Percentiles rank a stretch among this genome's conserved stretches.
Evolutionary conservation across 768 basidiomycete species (phyloP).

Genomic region (Neoboletus subvelutipes): DNA sequence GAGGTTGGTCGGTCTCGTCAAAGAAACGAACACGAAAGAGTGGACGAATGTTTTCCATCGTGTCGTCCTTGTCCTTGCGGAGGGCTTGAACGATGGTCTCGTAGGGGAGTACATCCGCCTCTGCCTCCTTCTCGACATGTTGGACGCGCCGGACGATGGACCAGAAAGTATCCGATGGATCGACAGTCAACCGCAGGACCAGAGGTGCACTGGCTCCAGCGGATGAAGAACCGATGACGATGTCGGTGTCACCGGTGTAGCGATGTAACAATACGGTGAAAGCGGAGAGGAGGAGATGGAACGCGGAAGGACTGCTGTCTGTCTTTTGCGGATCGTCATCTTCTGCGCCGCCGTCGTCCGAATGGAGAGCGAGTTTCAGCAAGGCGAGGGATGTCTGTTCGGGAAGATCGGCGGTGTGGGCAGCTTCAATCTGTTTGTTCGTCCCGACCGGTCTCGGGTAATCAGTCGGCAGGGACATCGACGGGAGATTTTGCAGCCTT

Average conservation of each 20-base stretch:
- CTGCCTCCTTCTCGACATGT: slow-evolving; percentile 79
- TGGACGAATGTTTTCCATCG: slow-evolving; percentile 48
- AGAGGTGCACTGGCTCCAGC: slow-evolving; percentile 74
- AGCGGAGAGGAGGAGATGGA: slow-evolving; percentile 89
- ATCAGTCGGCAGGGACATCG: slow-evolving; percentile 92
- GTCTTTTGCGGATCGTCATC: slow-evolving; percentile 47
- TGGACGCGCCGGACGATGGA: slow-evolving; percentile 84
- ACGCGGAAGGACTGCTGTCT: slow-evolving; percentile 66
- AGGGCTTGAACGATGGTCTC: slow-evolving; percentile 71
- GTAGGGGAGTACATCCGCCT: slow-evolving; percentile 78
- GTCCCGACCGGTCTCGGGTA: slow-evolving; percentile 81
- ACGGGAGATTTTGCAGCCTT: slow-evolving; percentile 78
- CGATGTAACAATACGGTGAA: slow-evolving; percentile 90
- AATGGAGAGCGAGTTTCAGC: slow-evolving; percentile 77
- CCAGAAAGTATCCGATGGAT: slow-evolving; percentile 88
- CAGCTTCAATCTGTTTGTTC: slow-evolving; percentile 82
- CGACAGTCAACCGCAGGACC: slow-evolving; percentile 78
- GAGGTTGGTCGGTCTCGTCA: slow-evolving; percentile 79
- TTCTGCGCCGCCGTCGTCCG: slow-evolving; percentile 49
- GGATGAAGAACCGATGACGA: slow-evolving; percentile 88
- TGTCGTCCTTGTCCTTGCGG: slow-evolving; percentile 62
- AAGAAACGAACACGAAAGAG: slow-evolving; percentile 97
- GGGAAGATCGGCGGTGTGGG: slow-evolving; percentile 68
- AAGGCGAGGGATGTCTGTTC: slow-evolving; percentile 74
- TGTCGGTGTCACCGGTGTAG: slow-evolving; percentile 93